Conservation (phyloP, 2,329 filamentous ascomycete genomes). For the Samsoniella hepiali region DNA sequence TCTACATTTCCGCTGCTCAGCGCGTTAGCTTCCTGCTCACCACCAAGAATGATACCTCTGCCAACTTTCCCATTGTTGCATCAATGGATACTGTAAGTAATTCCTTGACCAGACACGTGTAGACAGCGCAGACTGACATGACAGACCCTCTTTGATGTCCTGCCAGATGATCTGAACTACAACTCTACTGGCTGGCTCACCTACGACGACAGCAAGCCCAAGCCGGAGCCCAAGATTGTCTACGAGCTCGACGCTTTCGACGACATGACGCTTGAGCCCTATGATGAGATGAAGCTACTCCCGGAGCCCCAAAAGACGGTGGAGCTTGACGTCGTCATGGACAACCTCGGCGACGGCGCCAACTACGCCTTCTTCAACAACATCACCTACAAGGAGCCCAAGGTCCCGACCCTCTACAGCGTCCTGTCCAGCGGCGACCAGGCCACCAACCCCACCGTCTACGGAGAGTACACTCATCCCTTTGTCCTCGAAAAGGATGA, state of each 20-base stretch:
- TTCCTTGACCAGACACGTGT: not conserved
- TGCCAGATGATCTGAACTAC: constrained; percentile 66
- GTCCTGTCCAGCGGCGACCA: constrained; percentile 61
- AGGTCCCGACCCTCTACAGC: constrained; percentile 78
- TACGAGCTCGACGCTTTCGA: constrained; percentile 66
- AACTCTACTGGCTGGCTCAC: constrained; percentile 65
- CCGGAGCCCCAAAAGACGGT: constrained; percentile 61
- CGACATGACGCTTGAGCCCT: constrained; percentile 67
- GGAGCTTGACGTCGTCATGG: constrained; percentile 61
- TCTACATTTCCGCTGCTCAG: constrained; percentile 68
- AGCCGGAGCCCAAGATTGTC: constrained; percentile 48
- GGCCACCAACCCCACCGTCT: constrained; percentile 57
- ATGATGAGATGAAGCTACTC: constrained; percentile 60
- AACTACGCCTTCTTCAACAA: constrained; percentile 69
- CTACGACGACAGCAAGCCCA: constrained; percentile 47
- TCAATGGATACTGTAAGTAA: constrained; percentile 63
- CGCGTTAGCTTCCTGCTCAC: constrained; percentile 61
- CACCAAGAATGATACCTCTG: constrained; percentile 56
- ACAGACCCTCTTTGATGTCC: constrained; percentile 62
- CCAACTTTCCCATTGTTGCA: constrained; percentile 65
- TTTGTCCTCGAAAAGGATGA: constrained; percentile 65
- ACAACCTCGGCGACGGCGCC: constrained; percentile 59
- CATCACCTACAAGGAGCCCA: constrained; percentile 69
- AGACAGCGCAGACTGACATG: constrained; percentile 26
- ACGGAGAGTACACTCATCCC: constrained; percentile 63